A percentile compares a stretch with the other conserved stretches of the same genome.
These are phyloP conservation scores for Globisporangium sylvaticum DNA, from an alignment of 352 stramenopile species.

Conservation along the genomic window DNA sequence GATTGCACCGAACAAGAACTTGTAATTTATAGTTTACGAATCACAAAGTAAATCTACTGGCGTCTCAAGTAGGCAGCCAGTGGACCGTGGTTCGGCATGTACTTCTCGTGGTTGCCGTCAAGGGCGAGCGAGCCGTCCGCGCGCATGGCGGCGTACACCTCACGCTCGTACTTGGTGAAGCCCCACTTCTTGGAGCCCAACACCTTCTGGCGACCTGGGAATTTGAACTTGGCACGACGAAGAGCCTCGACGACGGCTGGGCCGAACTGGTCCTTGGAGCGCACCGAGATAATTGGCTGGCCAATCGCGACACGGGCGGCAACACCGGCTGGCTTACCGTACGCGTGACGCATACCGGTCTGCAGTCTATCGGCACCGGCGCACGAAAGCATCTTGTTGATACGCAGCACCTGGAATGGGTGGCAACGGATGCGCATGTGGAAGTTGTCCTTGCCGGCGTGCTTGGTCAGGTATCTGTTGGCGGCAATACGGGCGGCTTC, in stretches of 20 bases:
- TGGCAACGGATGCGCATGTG: constrained; percentile 99
- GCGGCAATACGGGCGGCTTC: constrained; percentile 98
- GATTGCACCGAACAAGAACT: constrained; percentile 16
- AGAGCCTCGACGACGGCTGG: constrained; percentile 95
- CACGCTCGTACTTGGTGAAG: constrained; percentile 98
- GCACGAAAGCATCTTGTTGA: constrained; percentile 99
- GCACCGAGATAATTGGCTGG: constrained; percentile 97
- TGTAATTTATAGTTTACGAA: constrained; percentile 18
- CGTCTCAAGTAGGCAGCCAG: constrained; percentile 44
- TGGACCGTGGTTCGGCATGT: constrained; percentile 86
- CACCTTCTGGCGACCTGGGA: constrained; percentile 99
- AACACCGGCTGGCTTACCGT: constrained; percentile 98
- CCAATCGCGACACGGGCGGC: constrained; percentile 98
- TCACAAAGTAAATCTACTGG: constrained; percentile 7
- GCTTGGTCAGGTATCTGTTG: constrained; percentile 99
- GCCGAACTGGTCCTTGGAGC: constrained; percentile 95
- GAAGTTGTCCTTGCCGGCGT: constrained; percentile 98
- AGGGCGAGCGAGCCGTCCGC: constrained; percentile 91
- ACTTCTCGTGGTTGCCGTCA: constrained; percentile 99
- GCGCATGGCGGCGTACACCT: constrained; percentile 96
- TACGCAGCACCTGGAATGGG: constrained; percentile 99
- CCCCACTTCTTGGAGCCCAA: constrained; percentile 99
- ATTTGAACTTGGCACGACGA: constrained; percentile 99
- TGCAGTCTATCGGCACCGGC: constrained; percentile 98
- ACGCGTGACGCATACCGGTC: constrained; percentile 99